Percentiles rank a stretch among this genome's conserved stretches.
phyloP scores from a whole-genome alignment of 441 rosid species.

The Metrosideros polymorpha region DNA sequence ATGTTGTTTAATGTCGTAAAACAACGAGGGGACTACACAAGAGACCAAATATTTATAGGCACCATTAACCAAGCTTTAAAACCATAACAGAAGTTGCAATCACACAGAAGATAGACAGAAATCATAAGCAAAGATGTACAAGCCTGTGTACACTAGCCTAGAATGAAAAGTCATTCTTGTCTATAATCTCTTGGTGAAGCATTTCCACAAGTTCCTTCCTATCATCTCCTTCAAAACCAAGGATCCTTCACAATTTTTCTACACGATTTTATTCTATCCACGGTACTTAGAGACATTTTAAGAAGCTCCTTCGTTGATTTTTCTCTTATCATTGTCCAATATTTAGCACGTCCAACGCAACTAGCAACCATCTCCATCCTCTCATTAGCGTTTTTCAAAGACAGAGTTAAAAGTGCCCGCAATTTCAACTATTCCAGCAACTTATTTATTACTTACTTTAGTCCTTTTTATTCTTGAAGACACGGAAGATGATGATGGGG shows the following conservation, averaged over 20 bases:
- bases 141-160: background rate
- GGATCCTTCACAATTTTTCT: background rate
- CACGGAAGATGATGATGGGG: too few species aligned
- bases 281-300: too few species aligned
- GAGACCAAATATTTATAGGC: background rate
- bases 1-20: background rate
- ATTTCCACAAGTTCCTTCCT: background rate
- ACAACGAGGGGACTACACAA: background rate
- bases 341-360: background rate
- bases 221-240: background rate
- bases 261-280: background rate
- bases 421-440: too few species aligned
- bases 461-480: too few species aligned
- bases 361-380: background rate
- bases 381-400: background rate
- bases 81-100: background rate
- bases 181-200: background rate
- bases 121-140: background rate
- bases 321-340: background rate
- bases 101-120: too few species aligned
- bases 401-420: too few species aligned
- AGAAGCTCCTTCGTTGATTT: background rate
- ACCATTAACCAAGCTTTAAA: background rate
- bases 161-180: background rate
- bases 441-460: too few species aligned